Evolutionary conservation across 768 basidiomycete species (phyloP).

Genomic region (Boletellus sp.): DNA sequence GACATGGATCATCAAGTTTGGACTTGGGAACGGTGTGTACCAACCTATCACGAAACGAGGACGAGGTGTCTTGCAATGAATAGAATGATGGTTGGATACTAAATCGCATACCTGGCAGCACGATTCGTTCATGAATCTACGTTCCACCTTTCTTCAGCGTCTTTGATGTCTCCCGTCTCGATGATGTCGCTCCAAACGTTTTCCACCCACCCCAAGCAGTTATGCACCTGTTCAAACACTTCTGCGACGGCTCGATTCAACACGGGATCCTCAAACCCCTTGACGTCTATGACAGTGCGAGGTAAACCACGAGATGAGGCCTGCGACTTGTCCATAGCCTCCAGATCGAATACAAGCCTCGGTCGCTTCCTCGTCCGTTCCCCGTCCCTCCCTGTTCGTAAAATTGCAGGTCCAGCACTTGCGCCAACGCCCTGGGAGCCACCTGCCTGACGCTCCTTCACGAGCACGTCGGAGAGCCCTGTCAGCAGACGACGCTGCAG

Average conservation of each 20-base stretch:
- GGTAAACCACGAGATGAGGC: neutral
- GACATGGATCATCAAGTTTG: too few species aligned
- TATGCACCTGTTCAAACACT: conserved; percentile 37
- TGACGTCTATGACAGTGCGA: conserved; percentile 32
- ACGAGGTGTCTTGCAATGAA: too few species aligned
- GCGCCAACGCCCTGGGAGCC: neutral
- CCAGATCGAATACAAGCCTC: conserved; percentile 23
- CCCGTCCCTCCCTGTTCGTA: conserved; percentile 32
- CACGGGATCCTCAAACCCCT: conserved; percentile 67
- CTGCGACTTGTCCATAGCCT: conserved; percentile 16
- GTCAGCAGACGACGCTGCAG: conserved; percentile 56
- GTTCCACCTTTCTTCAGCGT: neutral
- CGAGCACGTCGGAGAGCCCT: conserved; percentile 33
- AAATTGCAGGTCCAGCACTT: conserved; percentile 16
- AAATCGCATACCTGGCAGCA: too few species aligned
- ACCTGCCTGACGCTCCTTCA: conserved; percentile 14
- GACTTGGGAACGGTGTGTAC: too few species aligned
- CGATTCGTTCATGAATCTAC: neutral
- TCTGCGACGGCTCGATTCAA: conserved; percentile 44
- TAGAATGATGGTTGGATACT: too few species aligned
- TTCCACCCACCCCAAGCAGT: conserved; percentile 51
- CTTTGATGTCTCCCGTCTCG: conserved; percentile 4
- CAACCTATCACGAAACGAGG: too few species aligned
- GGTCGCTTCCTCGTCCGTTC: conserved; percentile 26
- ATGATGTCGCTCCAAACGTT: conserved; percentile 51